Evolutionary conservation across 2,329 filamentous ascomycete genomes (phyloP).

Genomic region (Xylariaceae sp.): DNA sequence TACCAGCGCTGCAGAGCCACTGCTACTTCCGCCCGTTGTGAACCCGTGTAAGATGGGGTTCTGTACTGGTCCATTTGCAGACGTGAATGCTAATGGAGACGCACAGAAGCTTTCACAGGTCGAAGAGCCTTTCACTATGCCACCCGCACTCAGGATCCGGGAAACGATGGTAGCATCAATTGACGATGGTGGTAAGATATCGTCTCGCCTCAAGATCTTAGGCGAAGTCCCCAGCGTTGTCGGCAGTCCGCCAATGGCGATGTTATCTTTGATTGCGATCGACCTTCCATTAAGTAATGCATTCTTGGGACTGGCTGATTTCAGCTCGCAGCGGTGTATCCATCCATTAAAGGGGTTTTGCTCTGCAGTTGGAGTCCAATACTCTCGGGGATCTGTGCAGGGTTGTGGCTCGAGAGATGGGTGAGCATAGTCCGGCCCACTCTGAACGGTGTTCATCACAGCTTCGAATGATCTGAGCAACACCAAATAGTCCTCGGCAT

Average conservation of each 20-base stretch:
- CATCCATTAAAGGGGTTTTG: no score
- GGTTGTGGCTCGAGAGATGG: no score
- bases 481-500: no score
- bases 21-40: slow-evolving; percentile 43
- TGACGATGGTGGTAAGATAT: slow-evolving; percentile 37
- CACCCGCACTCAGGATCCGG: slow-evolving; percentile 41
- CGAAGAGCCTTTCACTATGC: slow-evolving; percentile 36
- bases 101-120: slow-evolving; percentile 48
- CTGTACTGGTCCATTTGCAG: slow-evolving; percentile 45
- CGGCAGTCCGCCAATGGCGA: slow-evolving; percentile 43
- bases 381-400: no score
- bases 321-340: no score
- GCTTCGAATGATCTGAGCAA: no score
- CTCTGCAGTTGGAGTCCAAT: no score
- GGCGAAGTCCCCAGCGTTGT: slow-evolving; percentile 41
- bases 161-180: slow-evolving; percentile 45
- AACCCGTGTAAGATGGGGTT: slow-evolving; percentile 46
- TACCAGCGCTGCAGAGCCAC: slow-evolving; percentile 45
- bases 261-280: slow-evolving; percentile 48
- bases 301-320: slow-evolving; percentile 12
- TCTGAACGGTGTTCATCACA: no score
- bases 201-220: slow-evolving; percentile 4
- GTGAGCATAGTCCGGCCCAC: no score
- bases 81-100: slow-evolving; percentile 40
- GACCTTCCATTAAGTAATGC: slow-evolving; percentile 37